phyloP scores from a whole-genome alignment of 306 rosid species.

The Trifolium fragiferum region DNA sequence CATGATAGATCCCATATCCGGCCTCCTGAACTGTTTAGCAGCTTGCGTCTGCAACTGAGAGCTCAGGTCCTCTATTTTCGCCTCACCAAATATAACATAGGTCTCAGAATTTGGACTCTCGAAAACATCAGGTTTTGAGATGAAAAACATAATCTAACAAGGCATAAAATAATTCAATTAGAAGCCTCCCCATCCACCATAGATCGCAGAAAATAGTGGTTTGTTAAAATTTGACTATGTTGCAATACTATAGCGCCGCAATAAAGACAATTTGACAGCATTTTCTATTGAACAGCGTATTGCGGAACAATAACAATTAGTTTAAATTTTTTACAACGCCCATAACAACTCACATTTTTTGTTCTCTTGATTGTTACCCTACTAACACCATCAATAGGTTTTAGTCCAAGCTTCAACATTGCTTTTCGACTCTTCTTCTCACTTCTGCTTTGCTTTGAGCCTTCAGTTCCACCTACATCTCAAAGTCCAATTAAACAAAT shows the following conservation, averaged over 20 bases:
- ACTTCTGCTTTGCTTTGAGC: slow-evolving; percentile 97
- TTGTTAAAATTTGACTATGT: background rate
- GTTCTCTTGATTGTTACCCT: slow-evolving; percentile 93
- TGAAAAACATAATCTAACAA: slow-evolving; percentile 73
- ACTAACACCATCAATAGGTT: slow-evolving; percentile 83
- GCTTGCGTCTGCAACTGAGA: slow-evolving; percentile 92
- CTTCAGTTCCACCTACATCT: slow-evolving; percentile 63
- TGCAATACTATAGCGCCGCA: background rate
- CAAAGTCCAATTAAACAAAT: slow-evolving; percentile 25
- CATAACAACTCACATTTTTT: slow-evolving; percentile 58
- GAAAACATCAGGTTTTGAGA: slow-evolving; percentile 92
- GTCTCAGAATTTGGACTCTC: slow-evolving; percentile 89
- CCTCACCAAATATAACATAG: slow-evolving; percentile 82
- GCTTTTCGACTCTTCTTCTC: slow-evolving; percentile 99
- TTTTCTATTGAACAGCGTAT: background rate
- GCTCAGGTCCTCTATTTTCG: slow-evolving; percentile 87
- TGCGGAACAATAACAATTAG: background rate
- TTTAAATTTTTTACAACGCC: background rate
- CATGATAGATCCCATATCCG: slow-evolving; percentile 65
- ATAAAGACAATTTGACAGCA: background rate
- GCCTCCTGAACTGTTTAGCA: slow-evolving; percentile 91
- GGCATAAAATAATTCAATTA: slow-evolving; percentile 23
- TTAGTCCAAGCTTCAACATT: slow-evolving; percentile 92
- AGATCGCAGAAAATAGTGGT: background rate
- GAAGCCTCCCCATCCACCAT: background rate